Evolutionary conservation across 2,329 filamentous ascomycete genomes (phyloP), one percentile per base, ranked within the genome.

Genomic region (Fusarium musae): DNA sequence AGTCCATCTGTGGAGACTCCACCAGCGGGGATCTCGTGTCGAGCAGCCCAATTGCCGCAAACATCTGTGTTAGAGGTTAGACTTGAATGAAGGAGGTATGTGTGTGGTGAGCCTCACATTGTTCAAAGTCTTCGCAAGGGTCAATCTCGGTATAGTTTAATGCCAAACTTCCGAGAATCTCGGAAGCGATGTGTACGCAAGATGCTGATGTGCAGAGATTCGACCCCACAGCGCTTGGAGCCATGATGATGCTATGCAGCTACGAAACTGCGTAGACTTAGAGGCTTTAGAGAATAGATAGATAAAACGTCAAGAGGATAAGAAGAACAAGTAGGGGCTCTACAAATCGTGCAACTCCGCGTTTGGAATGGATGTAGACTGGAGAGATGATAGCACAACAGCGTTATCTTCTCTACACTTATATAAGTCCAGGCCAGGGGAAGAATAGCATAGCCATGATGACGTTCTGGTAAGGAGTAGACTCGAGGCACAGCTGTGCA

Each of bases 61-160:
- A 90, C 90, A 28, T 40, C 49, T 65, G 15, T 16, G 5, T 12
- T 2, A 47, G 12, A 7, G 17, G 11, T 34, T 19, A 34, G 47
- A 7, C 17, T 47, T 47, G 3, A 34, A 9, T 19, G 7, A 16
- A 13, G 2, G 16, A 32, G 7, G 3, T 32, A 11, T 32, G 5
- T 34, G 16, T 5, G 0, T 26, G n/a, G 28, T 8, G 11, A 1
- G 4, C 15, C 44, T 47, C 1, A 47, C 26, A 86, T 78, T 90
- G 84, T 67, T 93, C 90, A 67, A 94, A 94, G 76, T 93, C 82
- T n/a, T 85, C 87, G 75, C 92, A 94, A 3, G 92, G 88, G 77
- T 93, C 90, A 43, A 93, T 83, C 5, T 88, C 80, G 66, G 88
- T 84, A 79, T 92, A 91, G 57, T 90, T 71, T 16, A 75, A 70